Percentiles rank a stretch among this genome's conserved stretches.
These are phyloP conservation scores for Nicotiana paniculata DNA, from an alignment of 257 asterid genomes.

Conservation along the genomic window DNA sequence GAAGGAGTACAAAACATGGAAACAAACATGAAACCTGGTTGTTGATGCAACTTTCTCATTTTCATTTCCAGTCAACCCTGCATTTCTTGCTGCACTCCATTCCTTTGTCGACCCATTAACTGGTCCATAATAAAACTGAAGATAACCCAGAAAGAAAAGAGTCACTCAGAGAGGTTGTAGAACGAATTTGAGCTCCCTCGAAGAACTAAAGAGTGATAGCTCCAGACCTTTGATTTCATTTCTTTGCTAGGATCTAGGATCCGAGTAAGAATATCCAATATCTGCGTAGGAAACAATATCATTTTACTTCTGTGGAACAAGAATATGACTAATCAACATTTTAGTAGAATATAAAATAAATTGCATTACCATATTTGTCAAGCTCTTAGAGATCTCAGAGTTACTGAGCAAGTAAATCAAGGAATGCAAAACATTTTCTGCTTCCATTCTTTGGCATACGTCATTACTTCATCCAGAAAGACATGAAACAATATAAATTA, in stretches of 20 bases:
- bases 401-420: slow-evolving; percentile 52
- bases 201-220: slow-evolving; percentile 7
- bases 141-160: slow-evolving; percentile 9
- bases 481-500: slow-evolving; percentile 12
- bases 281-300: slow-evolving; percentile 35
- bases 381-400: slow-evolving; percentile 31
- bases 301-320: not conserved
- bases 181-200: not conserved
- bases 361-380: slow-evolving; percentile 45
- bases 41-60: slow-evolving; percentile 23
- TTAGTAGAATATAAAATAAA: slow-evolving; percentile 4
- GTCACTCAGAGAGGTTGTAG: slow-evolving; percentile 12
- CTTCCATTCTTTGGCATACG: slow-evolving; percentile 65
- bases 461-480: slow-evolving; percentile 45
- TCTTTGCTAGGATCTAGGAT: slow-evolving; percentile 77
- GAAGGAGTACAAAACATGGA: not conserved
- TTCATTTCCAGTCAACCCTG: slow-evolving; percentile 17
- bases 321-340: slow-evolving; percentile 5
- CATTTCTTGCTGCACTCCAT: slow-evolving; percentile 17
- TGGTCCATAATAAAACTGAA: slow-evolving; percentile 50
- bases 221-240: slow-evolving; percentile 56
- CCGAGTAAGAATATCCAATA: slow-evolving; percentile 65
- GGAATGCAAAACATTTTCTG: slow-evolving; percentile 59
- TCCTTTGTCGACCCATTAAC: slow-evolving; percentile 33
- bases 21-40: slow-evolving; percentile 46